Evolutionary conservation across 495 filamentous ascomycete genomes (phyloP), one percentile per base, ranked within the genome.

Genomic region (Neurospora sp.): DNA sequence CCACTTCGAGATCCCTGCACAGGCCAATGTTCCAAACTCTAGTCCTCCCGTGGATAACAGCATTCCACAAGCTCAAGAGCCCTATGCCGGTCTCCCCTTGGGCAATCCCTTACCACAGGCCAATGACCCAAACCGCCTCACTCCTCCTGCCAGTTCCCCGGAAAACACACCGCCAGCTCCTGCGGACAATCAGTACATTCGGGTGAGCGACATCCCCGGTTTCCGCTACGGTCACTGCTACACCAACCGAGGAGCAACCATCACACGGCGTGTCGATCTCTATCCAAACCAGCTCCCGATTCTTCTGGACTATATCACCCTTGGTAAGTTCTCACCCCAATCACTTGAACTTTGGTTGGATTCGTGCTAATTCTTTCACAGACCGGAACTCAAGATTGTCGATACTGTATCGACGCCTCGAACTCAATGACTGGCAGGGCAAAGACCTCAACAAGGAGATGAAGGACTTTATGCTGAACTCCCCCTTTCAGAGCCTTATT

Each of bases 361-460:
- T 17, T n/a, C 34, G 42, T 72, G 24, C 71, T 72, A 39, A 72
- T 69, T 13, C 2, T 13, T 17, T 72, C 17, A 24, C 31, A 36
- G 42, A 45, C 24, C 19, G 54, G 11, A 72, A 72, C 19, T 36
- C 42, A 3, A 66, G 54, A 40, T 59, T 72, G 71, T 36, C 43
- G 13, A 17, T 59, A 24, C 17, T 72, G 19, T 72, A 69, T 39
- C 19, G 42, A 21, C 71, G 71, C 5, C 71, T 72, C n/a, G 71
- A 72, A 31, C 42, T 72, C 31, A 72, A 72, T 17, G 21, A 59
- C 9, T 34, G 42, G 42, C 42, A 72, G 38, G 71, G 71, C 38
- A 72, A 72, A 59, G 54, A 72, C 5, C 42, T 72, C n/a, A 69
- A 59, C 34, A 72, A 28, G 37, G 71, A 45, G 9, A 45, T 72